These are phyloP conservation scores for Coccomyxa subellipsoidea DNA, from an alignment of 163 green algal genomes.

Conservation along the genomic window DNA sequence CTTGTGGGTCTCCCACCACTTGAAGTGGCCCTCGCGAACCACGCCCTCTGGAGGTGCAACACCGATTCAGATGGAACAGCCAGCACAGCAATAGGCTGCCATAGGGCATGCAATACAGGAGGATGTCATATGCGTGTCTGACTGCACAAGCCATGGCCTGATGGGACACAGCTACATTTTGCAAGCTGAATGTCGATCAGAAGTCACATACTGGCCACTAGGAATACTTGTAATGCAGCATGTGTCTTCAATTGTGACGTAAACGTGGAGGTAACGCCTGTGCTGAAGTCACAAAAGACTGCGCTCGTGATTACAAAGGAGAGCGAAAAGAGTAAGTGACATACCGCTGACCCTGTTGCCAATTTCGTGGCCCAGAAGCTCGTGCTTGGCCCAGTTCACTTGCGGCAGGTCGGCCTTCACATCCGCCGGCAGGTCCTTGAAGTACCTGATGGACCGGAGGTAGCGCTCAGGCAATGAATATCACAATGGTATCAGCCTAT, in stretches of 20 bases:
- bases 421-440: slow-evolving; percentile 8
- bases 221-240: background rate
- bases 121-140: background rate
- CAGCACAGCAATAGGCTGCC: too few species aligned
- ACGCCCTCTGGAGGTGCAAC: slow-evolving; percentile 9
- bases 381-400: background rate
- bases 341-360: background rate
- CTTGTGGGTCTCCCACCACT: slow-evolving; percentile 3
- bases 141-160: background rate
- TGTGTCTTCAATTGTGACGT: background rate
- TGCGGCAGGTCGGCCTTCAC: background rate
- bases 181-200: background rate
- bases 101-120: background rate
- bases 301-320: background rate
- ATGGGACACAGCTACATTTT: background rate
- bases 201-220: background rate
- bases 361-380: background rate
- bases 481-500: background rate
- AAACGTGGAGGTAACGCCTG: background rate
- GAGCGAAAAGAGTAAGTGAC: background rate
- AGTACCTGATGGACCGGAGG: background rate
- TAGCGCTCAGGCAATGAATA: background rate
- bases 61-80: too few species aligned
- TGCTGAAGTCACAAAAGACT: background rate
- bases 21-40: background rate